A percentile compares a stretch with the other conserved stretches of the same genome.
phyloP scores from a whole-genome alignment of 2,329 filamentous ascomycete species.

The Scedosporium aurantiacum region DNA sequence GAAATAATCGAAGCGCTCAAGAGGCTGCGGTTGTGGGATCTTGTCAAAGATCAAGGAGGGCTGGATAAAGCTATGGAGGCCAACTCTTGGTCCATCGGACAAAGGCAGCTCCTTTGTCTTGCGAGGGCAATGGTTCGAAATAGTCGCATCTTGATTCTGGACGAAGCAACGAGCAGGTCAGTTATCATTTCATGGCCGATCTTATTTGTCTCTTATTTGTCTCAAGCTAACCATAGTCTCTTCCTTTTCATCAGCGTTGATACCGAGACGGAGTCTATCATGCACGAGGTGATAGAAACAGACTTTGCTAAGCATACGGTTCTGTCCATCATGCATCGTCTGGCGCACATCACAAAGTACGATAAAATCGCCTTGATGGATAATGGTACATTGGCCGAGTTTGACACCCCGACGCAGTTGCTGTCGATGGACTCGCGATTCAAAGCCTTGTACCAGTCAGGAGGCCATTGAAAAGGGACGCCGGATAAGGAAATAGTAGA shows the following conservation, averaged over 20 bases:
- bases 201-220: conserved; percentile 29
- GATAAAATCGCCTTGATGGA: background rate
- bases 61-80: conserved; percentile 27
- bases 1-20: conserved; percentile 22
- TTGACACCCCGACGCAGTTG: background rate
- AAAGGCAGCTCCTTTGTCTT: conserved; percentile 53
- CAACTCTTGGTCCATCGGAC: conserved; percentile 43
- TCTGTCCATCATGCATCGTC: conserved; percentile 32
- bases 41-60: conserved; percentile 14
- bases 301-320: conserved; percentile 41
- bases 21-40: conserved; percentile 19
- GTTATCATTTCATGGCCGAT: conserved; percentile 23
- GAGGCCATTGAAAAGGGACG: background rate
- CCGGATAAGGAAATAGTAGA: background rate
- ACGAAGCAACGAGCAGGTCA: conserved; percentile 15
- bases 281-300: conserved; percentile 27
- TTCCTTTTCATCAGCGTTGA: conserved; percentile 20
- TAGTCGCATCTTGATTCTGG: conserved; percentile 10
- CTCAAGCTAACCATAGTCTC: no score
- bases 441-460: background rate
- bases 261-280: conserved; percentile 26
- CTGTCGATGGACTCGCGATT: background rate
- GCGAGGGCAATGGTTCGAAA: conserved; percentile 41
- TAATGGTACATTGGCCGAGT: background rate
- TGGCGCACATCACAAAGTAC: conserved; percentile 11